Base-by-base conservation (phyloP, 805 yeast species). In the Barnettozyma sp. region DNA sequence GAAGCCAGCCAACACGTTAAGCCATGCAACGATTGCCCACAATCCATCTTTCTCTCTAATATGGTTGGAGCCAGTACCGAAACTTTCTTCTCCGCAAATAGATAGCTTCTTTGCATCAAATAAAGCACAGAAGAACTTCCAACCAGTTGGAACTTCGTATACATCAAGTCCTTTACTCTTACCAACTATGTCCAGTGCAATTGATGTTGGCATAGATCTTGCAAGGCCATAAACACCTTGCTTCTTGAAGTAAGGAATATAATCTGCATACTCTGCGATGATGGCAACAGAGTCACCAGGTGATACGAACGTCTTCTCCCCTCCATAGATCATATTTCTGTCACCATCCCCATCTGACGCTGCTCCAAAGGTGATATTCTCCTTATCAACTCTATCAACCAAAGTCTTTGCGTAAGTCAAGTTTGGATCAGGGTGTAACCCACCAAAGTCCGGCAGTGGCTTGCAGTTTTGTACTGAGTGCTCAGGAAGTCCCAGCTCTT, bases 281-380 rank as follows among this genome's bases (percentile, higher is more conserved):
- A 90, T 90, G 28, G 98, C 97, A 22, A 90, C 97, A 5, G 95
- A 83, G 60, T 90, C 98, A 57, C 98, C 97, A 7, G 98, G 98
- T 2, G 97, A 87, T 11, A 90, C 97, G 60, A 90, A 90, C 3
- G 97, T 74, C 19, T 38, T 33, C 31, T 82, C 82, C 26, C 85
- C 86, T 41, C 98, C 98, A 60, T 92, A 92, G 54, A 90, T 90
- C 98, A 90, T 90, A 60, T 90, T 90, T 65, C 98, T 78, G 58
- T 90, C 98, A 60, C 98, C 98, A 52, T 90, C 98, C 60, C 98
- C 98, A 57, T 86, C 98, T n/a, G 95, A 82, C 7, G 97, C 97
- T 25, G 97, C 97, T 45, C 98, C 98, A 58, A 90, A 90, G 7
- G 90, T 83, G 46, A 88, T 83, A 40, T 76, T 64, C 40, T 82